Percentiles rank a stretch among this genome's conserved stretches.
phyloP scores from a whole-genome alignment of 2,329 filamentous ascomycete genomes.

The Graphilbum sp. region DNA sequence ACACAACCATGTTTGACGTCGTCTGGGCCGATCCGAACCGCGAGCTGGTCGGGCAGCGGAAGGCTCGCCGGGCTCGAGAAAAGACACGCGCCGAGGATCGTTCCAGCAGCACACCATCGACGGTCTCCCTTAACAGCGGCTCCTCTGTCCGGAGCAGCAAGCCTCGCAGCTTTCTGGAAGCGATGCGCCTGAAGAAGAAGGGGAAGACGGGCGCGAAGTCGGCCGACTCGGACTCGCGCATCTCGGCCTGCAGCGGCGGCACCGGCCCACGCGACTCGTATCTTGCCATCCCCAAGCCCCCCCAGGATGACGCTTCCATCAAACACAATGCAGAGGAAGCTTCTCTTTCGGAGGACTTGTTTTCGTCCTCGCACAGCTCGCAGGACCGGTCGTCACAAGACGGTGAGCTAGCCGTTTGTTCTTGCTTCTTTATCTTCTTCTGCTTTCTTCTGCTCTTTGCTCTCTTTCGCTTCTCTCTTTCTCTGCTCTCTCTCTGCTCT shows the following conservation, averaged over 20 bases:
- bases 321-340: neutral
- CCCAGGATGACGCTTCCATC: neutral
- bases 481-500: too few relatives aligned
- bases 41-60: slow-evolving; percentile 35
- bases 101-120: slow-evolving; percentile 16
- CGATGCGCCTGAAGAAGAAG: slow-evolving; percentile 13
- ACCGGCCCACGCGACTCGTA: neutral
- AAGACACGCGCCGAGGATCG: slow-evolving; percentile 16
- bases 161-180: slow-evolving; percentile 27
- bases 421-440: too few relatives aligned
- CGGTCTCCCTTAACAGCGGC: slow-evolving; percentile 27
- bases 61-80: slow-evolving; percentile 29
- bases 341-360: neutral
- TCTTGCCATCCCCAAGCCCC: neutral
- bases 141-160: slow-evolving; percentile 23
- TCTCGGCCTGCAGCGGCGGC: slow-evolving; percentile 1
- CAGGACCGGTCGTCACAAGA: slow-evolving; percentile 7
- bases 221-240: neutral
- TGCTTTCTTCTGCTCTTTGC: too few relatives aligned
- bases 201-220: neutral
- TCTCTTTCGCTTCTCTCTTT: neutral
- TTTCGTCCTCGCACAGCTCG: slow-evolving; percentile 6
- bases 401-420: slow-evolving; percentile 5
- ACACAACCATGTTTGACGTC: slow-evolving; percentile 33
- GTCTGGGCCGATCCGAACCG: slow-evolving; percentile 39